These are phyloP conservation scores for Cercis canadensis DNA, from an alignment of 306 rosid genomes.

Conservation along the genomic window DNA sequence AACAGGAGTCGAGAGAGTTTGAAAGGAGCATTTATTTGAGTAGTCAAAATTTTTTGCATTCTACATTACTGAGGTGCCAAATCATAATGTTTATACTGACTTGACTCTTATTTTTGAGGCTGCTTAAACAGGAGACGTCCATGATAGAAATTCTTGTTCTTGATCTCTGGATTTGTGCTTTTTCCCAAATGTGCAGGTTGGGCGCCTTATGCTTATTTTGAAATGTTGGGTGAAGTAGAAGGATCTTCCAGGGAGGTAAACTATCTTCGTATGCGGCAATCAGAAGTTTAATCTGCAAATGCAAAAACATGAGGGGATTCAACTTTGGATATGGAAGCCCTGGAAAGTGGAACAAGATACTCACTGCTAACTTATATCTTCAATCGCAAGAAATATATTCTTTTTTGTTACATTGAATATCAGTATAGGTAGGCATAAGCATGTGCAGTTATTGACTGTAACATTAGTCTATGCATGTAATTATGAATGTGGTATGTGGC, in stretches of 20 bases:
- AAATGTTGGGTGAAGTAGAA: conserved; percentile 30
- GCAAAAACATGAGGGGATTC: background rate
- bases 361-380: background rate
- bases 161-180: background rate
- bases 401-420: too few species aligned
- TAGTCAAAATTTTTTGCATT: too few species aligned
- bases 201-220: conserved; percentile 48
- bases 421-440: too few species aligned
- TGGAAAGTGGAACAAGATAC: conserved; percentile 18
- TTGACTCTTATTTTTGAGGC: background rate
- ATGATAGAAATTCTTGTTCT: background rate
- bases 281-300: conserved; percentile 11
- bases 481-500: too few species aligned
- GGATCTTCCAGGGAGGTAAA: background rate
- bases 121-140: background rate
- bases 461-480: too few species aligned
- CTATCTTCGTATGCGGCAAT: conserved; percentile 13
- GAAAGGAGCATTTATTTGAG: background rate
- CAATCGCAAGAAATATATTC: background rate
- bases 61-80: background rate
- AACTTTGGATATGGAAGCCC: background rate
- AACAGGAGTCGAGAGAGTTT: too few species aligned
- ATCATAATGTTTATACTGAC: background rate
- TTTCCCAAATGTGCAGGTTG: conserved; percentile 33
- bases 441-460: too few species aligned